phyloP scores from a whole-genome alignment of 768 basidiomycete species.

The Tylopilus cervinicoccineus region DNA sequence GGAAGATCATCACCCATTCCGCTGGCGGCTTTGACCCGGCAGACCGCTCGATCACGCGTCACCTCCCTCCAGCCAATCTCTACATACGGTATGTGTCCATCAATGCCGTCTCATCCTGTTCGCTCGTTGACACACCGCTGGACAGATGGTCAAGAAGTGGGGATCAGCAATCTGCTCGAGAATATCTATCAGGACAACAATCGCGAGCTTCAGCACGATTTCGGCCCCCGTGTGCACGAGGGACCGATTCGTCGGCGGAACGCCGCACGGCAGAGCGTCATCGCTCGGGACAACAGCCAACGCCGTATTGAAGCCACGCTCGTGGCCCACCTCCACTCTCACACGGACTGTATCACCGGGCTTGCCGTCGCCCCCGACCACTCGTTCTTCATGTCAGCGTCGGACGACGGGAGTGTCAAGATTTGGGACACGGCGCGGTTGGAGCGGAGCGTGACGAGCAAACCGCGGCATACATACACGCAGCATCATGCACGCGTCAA shows the following conservation, averaged over 20 bases:
- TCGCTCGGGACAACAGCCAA: constrained; percentile 56
- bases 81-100: constrained; percentile 54
- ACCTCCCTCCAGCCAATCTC: constrained; percentile 60
- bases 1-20: constrained; percentile 77
- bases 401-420: constrained; percentile 91
- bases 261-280: constrained; percentile 62
- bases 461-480: constrained; percentile 68
- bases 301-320: constrained; percentile 73
- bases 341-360: constrained; percentile 73
- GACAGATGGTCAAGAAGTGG: constrained; percentile 85
- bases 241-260: constrained; percentile 78
- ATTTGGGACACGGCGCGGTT: constrained; percentile 91
- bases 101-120: background rate
- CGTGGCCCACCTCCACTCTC: constrained; percentile 80
- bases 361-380: constrained; percentile 92
- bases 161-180: constrained; percentile 85
- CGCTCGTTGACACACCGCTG: background rate
- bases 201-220: constrained; percentile 83
- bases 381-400: constrained; percentile 89
- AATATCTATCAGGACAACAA: constrained; percentile 85
- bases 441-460: constrained; percentile 90
- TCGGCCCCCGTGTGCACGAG: constrained; percentile 84
- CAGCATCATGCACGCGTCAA: constrained; percentile 68
- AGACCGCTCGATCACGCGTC: constrained; percentile 42
- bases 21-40: constrained; percentile 51